A percentile compares a stretch with the other conserved stretches of the same genome.
These are phyloP conservation scores for Mycena vulgaris DNA, from an alignment of 768 basidiomycete species.

Conservation along the genomic window DNA sequence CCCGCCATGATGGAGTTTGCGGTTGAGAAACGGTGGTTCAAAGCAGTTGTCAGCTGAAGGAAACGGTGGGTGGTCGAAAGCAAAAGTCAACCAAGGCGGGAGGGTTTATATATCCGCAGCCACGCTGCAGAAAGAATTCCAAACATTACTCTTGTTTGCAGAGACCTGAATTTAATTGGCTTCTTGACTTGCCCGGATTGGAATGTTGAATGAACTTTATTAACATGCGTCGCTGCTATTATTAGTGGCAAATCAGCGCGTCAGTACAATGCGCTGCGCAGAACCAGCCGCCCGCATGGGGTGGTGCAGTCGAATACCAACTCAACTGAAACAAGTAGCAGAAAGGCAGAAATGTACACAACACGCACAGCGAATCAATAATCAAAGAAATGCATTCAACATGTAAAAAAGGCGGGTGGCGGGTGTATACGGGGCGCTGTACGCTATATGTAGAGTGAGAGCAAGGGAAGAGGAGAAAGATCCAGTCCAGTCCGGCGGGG, in stretches of 20 bases:
- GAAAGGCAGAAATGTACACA: background rate
- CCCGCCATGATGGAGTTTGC: background rate
- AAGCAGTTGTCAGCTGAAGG: no score
- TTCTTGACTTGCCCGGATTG: background rate
- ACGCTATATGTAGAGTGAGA: slow-evolving; percentile 42
- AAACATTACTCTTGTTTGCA: background rate
- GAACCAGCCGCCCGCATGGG: no score
- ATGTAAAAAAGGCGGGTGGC: slow-evolving; percentile 38
- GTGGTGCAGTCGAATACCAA: background rate
- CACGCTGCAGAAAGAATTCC: background rate
- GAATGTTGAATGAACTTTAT: background rate
- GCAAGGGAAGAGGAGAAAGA: slow-evolving; percentile 31
- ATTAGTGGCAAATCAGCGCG: background rate
- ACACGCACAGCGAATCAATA: slow-evolving; percentile 28
- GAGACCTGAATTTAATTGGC: background rate
- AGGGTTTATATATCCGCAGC: slow-evolving; percentile 24
- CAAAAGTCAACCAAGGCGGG: background rate
- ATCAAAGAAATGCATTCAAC: slow-evolving; percentile 41
- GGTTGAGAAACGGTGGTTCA: background rate
- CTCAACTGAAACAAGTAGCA: background rate
- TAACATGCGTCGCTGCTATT: background rate
- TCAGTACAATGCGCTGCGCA: background rate
- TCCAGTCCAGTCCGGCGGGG: slow-evolving; percentile 37
- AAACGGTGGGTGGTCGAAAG: slow-evolving; percentile 6
- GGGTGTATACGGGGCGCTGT: slow-evolving; percentile 41